Conservation (phyloP, 495 filamentous ascomycete species). For the Massariosphaeria phaeospora region DNA sequence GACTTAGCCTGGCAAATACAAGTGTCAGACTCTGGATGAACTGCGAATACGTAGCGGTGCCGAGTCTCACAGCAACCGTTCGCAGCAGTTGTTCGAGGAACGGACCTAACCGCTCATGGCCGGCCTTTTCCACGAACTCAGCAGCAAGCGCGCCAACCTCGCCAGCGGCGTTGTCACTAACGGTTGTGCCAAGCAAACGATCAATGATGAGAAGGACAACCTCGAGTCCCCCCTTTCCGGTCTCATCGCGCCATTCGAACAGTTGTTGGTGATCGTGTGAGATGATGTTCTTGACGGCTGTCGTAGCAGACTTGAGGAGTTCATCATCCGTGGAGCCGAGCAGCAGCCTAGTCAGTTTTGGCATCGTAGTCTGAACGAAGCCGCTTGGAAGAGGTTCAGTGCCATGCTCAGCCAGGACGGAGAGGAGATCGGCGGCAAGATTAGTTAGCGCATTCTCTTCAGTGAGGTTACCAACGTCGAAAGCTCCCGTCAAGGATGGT, state of each 20-base stretch:
- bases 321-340: constrained; percentile 77
- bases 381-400: constrained; percentile 77
- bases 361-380: constrained; percentile 78
- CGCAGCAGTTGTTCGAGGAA: constrained; percentile 83
- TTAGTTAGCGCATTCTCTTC: constrained; percentile 75
- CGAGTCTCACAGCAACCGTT: constrained; percentile 82
- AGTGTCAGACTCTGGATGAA: constrained; percentile 92
- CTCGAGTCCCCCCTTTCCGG: constrained; percentile 77
- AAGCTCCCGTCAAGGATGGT: constrained; percentile 78
- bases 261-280: constrained; percentile 83
- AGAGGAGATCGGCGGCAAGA: constrained; percentile 78
- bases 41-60: constrained; percentile 69
- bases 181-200: constrained; percentile 72
- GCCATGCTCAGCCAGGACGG: constrained; percentile 74
- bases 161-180: constrained; percentile 87
- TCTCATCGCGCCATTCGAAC: constrained; percentile 70
- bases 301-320: constrained; percentile 77
- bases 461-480: constrained; percentile 81
- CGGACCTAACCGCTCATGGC: constrained; percentile 80
- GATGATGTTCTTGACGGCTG: constrained; percentile 81
- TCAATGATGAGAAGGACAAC: constrained; percentile 88
- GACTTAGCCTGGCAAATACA: constrained; percentile 85
- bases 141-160: constrained; percentile 93
- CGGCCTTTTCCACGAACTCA: constrained; percentile 90
- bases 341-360: constrained; percentile 77